Base-by-base conservation (phyloP, 257 asterid species). In the Ocimum tenuiflorum region DNA sequence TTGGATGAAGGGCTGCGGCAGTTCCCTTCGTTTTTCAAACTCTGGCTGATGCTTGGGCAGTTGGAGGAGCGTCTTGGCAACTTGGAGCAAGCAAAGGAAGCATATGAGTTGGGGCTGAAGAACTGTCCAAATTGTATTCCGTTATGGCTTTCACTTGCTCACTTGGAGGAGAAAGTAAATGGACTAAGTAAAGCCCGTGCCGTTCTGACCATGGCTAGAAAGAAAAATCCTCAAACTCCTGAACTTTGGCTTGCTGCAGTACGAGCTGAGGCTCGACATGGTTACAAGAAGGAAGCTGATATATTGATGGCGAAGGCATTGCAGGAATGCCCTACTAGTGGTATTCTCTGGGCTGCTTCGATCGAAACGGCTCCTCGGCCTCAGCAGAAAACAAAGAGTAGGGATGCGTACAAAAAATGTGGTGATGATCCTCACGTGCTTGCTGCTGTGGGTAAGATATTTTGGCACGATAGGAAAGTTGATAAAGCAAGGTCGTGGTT, bases 1-100 rank as follows among this genome's bases (percentile, higher is more conserved):
- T 80, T 91, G 65, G 90, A 85, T 65, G 98, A 85, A 74, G 98
- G 95, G 41, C 64, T 91, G 57, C 83, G 79, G 56, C 85, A 65
- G 22, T 91, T 80, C 81, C 96, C 96, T 22, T 77, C 91, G 17
- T 85, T 83, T 70, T 91, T 83, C 83, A 91, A 91, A 41, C 89
- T 88, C 15, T 88, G 97, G 96, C 66, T 88, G 80, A 91, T 88
- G 96, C 80, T 86, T 0, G 97, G 97, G 57, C 97, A 91, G 81
- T 67, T 91, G 76, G 95, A 88, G 81, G 97, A 88, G 76, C 82
- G 91, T 13, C 83, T 83, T 5, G 80, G 78, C 35, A 82, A 82
- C 72, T 73, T 84, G 78, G 85, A 79, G 14, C 66, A 73, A 51
- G 95, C 96, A 0, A 91, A 85, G 81, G 87, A 67, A 68, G 71